These are phyloP conservation scores for Gnomoniopsis sp. DNA, from an alignment of 2,329 filamentous ascomycete genomes.

Conservation along the genomic window DNA sequence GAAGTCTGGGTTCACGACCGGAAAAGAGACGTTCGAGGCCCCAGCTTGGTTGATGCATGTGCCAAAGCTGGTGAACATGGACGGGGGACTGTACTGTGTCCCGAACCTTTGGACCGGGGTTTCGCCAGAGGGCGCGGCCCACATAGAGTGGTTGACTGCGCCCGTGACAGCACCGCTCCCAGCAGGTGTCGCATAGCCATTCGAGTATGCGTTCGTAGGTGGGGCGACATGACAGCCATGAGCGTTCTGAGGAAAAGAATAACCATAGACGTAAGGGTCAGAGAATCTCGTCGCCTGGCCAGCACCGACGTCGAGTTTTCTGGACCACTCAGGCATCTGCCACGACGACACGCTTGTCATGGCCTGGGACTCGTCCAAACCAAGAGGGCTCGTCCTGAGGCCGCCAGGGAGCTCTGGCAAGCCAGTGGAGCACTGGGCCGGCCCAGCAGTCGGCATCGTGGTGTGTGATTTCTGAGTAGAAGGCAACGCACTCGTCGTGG, in stretches of 20 bases:
- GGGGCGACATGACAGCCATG: background rate
- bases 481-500: background rate
- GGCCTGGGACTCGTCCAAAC: background rate
- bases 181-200: background rate
- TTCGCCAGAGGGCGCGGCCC: background rate
- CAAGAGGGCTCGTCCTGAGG: background rate
- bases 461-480: background rate
- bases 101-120: background rate
- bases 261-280: background rate
- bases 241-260: background rate
- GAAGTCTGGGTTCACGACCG: background rate
- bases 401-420: background rate
- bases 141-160: background rate
- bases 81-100: background rate
- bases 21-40: background rate
- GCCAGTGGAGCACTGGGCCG: background rate
- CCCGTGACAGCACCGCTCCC: background rate
- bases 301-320: background rate
- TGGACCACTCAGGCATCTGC: background rate
- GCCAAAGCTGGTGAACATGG: background rate
- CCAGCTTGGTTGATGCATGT: background rate
- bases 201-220: background rate
- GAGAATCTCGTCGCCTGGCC: background rate
- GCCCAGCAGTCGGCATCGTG: background rate
- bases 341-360: too few species aligned